A percentile compares a stretch with the other conserved stretches of the same genome.
phyloP scores from a whole-genome alignment of 2,329 filamentous ascomycete species.

The Macrophomina pseudophaseolina region DNA sequence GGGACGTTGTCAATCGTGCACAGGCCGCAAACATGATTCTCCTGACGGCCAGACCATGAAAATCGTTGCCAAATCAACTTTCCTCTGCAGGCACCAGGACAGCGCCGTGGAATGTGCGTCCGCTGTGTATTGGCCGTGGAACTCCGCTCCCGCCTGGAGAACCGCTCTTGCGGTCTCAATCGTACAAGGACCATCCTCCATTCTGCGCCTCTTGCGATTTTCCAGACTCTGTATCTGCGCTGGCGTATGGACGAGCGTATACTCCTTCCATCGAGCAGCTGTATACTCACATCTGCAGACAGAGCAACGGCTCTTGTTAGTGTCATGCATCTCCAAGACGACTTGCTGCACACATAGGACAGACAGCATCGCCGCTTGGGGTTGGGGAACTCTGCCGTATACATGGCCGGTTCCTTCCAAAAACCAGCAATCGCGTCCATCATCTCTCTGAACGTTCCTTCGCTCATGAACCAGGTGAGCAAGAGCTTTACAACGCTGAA shows the following conservation, averaged over 20 bases:
- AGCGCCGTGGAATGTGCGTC: background rate
- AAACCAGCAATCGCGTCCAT: background rate
- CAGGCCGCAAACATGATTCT: slow-evolving; percentile 4
- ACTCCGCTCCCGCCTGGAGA: too few species aligned
- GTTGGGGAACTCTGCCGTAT: background rate
- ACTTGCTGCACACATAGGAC: background rate
- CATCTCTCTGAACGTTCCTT: background rate
- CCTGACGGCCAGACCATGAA: background rate
- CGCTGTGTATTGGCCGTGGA: too few species aligned
- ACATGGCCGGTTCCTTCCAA: background rate
- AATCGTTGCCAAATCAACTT: background rate
- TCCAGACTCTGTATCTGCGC: background rate
- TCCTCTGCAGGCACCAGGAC: background rate
- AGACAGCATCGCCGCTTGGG: background rate
- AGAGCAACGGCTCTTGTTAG: background rate
- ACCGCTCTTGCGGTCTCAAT: too few species aligned
- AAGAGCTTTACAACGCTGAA: background rate
- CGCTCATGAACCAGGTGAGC: background rate
- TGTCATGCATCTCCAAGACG: background rate
- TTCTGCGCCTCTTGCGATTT: too few species aligned
- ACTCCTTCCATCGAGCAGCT: background rate
- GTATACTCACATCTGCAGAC: background rate
- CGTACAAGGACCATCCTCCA: too few species aligned
- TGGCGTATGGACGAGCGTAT: background rate
- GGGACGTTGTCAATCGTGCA: slow-evolving; percentile 9